A percentile compares a stretch with the other conserved stretches of the same genome.
Evolutionary conservation across 2,329 filamentous ascomycete species (phyloP).

Genomic region (Samsoniella hepiali): DNA sequence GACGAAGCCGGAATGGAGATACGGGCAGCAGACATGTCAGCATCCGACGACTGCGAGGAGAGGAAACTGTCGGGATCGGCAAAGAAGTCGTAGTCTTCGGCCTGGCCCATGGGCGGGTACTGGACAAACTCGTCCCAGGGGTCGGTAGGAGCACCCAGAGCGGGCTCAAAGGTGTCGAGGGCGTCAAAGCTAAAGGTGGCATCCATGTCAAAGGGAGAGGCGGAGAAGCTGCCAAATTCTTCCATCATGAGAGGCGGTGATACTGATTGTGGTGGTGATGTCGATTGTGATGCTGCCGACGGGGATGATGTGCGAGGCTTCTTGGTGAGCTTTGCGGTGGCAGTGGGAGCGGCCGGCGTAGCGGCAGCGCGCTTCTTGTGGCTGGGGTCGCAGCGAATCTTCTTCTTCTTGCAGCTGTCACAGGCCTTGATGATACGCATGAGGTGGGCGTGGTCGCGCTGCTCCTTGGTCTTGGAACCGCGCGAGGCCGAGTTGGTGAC

Average conservation of each 20-base stretch:
- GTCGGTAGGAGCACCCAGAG: conserved; percentile 26
- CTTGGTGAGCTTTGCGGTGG: conserved; percentile 12
- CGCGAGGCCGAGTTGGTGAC: conserved; percentile 61
- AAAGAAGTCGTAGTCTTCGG: conserved; percentile 46
- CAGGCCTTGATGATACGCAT: conserved; percentile 69
- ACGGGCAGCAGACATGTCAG: conserved; percentile 16
- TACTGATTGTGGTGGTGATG: conserved; percentile 15
- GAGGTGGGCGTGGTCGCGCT: conserved; percentile 63
- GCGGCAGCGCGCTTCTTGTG: conserved; percentile 49
- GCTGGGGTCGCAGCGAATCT: conserved; percentile 60
- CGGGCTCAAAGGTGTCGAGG: conserved; percentile 21
- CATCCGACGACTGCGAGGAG: conserved; percentile 36
- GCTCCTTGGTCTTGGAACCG: conserved; percentile 64
- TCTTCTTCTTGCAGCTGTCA: conserved; percentile 59
- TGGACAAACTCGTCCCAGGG: conserved; percentile 47
- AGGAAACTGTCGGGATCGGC: conserved; percentile 41
- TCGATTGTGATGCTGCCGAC: conserved; percentile 22
- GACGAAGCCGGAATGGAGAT: conserved; percentile 26
- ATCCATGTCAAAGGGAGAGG: conserved; percentile 23
- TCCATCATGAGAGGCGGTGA: conserved; percentile 5
- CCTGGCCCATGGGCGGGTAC: conserved; percentile 36
- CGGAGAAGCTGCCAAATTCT: conserved; percentile 7
- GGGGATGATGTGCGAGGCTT: conserved; percentile 15
- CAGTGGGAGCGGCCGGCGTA: conserved; percentile 24
- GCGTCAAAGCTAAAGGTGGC: conserved; percentile 17